These are phyloP conservation scores for Cyclostephanos tholiformis DNA, from an alignment of 108 stramenopile species.

Conservation along the genomic window DNA sequence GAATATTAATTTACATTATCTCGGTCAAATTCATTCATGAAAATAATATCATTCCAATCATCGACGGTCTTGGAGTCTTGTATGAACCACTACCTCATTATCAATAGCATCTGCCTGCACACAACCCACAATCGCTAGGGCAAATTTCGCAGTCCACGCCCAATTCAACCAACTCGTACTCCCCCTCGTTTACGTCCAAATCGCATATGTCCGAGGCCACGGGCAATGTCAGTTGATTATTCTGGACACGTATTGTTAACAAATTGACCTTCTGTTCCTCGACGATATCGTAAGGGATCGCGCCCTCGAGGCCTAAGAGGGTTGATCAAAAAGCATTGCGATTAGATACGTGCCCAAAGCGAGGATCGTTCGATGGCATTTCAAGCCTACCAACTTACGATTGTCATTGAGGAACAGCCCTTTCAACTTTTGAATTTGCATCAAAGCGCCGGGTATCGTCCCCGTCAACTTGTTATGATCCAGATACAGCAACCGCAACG, in stretches of 20 bases:
- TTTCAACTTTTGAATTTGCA: slow-evolving; percentile 44
- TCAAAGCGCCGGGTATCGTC: slow-evolving; percentile 62
- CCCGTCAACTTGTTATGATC: slow-evolving; percentile 69
- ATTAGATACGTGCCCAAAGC: not conserved
- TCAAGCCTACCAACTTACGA: slow-evolving; percentile 11
- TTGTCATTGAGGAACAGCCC: slow-evolving; percentile 49
- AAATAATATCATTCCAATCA: too few species aligned
- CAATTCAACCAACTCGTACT: slow-evolving; percentile 45
- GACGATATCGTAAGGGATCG: slow-evolving; percentile 34
- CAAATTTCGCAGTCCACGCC: slow-evolving; percentile 51
- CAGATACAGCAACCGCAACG: slow-evolving; percentile 69
- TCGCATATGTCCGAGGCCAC: slow-evolving; percentile 48
- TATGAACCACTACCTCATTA: too few species aligned
- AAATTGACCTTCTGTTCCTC: slow-evolving; percentile 36
- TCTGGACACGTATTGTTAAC: slow-evolving; percentile 52
- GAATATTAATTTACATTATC: not conserved
- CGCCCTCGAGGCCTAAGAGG: slow-evolving; percentile 26
- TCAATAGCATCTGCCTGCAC: slow-evolving; percentile 39
- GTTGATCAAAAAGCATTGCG: slow-evolving; percentile 1
- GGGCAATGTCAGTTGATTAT: slow-evolving; percentile 44
- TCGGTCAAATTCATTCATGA: not conserved
- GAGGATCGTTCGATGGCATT: not conserved
- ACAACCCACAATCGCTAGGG: slow-evolving; percentile 31
- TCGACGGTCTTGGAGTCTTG: too few species aligned
- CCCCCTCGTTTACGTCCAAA: slow-evolving; percentile 35